These are phyloP conservation scores for Saxophila tyrrhenica DNA, from an alignment of 495 filamentous ascomycete species.

Conservation along the genomic window DNA sequence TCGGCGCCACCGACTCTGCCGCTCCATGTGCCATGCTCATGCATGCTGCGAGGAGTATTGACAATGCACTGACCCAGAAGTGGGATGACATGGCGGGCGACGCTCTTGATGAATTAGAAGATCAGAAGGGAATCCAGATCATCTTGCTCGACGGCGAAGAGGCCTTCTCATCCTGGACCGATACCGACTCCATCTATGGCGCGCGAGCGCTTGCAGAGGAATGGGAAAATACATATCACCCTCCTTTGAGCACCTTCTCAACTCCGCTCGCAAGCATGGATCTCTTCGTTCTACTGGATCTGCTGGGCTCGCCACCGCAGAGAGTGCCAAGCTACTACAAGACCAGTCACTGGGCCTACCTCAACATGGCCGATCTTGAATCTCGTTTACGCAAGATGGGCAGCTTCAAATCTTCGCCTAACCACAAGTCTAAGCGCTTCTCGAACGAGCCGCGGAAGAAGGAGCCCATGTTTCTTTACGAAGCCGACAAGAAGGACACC, in stretches of 20 bases:
- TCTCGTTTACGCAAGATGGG: slow-evolving; percentile 49
- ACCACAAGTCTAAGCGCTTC: slow-evolving; percentile 21
- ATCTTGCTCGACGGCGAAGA: slow-evolving; percentile 90
- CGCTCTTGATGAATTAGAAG: slow-evolving; percentile 39
- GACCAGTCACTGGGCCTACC: slow-evolving; percentile 90
- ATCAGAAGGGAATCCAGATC: slow-evolving; percentile 77
- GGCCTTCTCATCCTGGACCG: slow-evolving; percentile 70
- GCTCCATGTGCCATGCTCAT: slow-evolving; percentile 87
- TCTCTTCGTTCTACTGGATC: slow-evolving; percentile 84
- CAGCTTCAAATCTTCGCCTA: slow-evolving; percentile 37
- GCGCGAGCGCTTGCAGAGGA: slow-evolving; percentile 62
- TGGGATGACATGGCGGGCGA: slow-evolving; percentile 54
- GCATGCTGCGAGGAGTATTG: slow-evolving; percentile 70
- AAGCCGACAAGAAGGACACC: slow-evolving; percentile 37
- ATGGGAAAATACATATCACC: slow-evolving; percentile 58
- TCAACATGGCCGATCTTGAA: slow-evolving; percentile 56
- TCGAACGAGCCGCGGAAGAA: neutral
- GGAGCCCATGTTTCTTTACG: slow-evolving; percentile 20
- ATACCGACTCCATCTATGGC: slow-evolving; percentile 75
- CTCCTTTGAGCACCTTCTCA: slow-evolving; percentile 60
- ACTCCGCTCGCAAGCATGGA: slow-evolving; percentile 67
- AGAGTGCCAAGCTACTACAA: slow-evolving; percentile 68
- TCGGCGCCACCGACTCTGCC: slow-evolving; percentile 87
- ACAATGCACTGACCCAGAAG: slow-evolving; percentile 65
- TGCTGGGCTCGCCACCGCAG: slow-evolving; percentile 64